phyloP scores from a whole-genome alignment of 768 basidiomycete species.

The Suillus paluster region DNA sequence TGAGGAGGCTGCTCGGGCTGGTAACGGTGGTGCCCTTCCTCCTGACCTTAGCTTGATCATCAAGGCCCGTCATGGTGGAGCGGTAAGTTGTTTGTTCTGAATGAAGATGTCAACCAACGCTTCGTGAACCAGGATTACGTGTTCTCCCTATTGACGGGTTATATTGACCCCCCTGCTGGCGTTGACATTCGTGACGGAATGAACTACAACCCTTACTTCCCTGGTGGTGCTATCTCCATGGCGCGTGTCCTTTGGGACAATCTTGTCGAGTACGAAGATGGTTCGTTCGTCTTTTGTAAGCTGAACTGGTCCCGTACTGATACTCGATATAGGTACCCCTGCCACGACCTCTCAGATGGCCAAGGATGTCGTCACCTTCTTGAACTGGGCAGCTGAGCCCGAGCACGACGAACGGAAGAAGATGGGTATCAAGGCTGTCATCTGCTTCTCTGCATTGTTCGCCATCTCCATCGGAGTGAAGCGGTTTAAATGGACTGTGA shows the following conservation, averaged over 20 bases:
- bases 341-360: slow-evolving; percentile 99
- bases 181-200: slow-evolving; percentile 95
- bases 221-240: slow-evolving; percentile 98
- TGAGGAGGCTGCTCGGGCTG: slow-evolving; percentile 94
- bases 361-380: slow-evolving; percentile 95
- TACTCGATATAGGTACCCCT: slow-evolving; percentile 69
- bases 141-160: slow-evolving; percentile 96
- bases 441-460: slow-evolving; percentile 86
- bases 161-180: slow-evolving; percentile 94
- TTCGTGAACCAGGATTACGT: slow-evolving; percentile 79
- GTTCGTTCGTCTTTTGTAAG: slow-evolving; percentile 43
- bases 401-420: slow-evolving; percentile 98
- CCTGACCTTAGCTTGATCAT: slow-evolving; percentile 97
- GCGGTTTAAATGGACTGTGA: slow-evolving; percentile 90
- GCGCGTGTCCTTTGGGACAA: slow-evolving; percentile 96
- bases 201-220: slow-evolving; percentile 99
- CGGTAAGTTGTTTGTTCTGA: slow-evolving; percentile 57
- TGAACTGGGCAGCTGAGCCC: slow-evolving; percentile 97
- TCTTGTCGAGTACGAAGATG: slow-evolving; percentile 95
- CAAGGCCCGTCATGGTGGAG: slow-evolving; percentile 97
- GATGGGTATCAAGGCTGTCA: slow-evolving; percentile 93
- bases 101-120: slow-evolving; percentile 6
- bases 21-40: slow-evolving; percentile 93
- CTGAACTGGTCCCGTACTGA: slow-evolving; percentile 12
- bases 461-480: slow-evolving; percentile 87